Conservation (phyloP, 2,329 filamentous ascomycete genomes). For the Ascochyta pisi region DNA sequence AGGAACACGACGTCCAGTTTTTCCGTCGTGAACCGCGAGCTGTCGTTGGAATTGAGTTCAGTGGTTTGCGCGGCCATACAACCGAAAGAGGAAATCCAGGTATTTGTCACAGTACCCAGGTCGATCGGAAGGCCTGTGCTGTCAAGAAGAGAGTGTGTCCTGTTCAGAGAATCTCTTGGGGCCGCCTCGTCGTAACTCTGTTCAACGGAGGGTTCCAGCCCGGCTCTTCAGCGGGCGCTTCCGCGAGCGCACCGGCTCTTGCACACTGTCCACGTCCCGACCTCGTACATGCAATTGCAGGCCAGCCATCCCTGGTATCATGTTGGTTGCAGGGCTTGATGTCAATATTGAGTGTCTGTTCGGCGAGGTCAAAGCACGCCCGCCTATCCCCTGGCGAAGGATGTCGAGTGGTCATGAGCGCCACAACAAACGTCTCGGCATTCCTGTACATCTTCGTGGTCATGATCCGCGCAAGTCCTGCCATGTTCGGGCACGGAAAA, state of each 20-base stretch:
- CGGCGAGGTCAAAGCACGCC: constrained; percentile 37
- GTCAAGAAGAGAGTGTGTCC: constrained; percentile 5
- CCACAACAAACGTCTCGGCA: constrained; percentile 30
- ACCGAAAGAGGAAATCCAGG: constrained; percentile 2
- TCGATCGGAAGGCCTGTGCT: constrained; percentile 8
- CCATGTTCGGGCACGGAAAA: constrained; percentile 13
- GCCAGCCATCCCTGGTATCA: constrained; percentile 15
- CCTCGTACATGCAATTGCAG: constrained; percentile 12
- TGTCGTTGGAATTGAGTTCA: constrained; percentile 25
- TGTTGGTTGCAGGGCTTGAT: constrained; percentile 20
- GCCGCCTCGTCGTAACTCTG: constrained; percentile 13
- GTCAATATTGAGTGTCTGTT: constrained; percentile 30
- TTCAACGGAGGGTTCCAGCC: constrained; percentile 18
- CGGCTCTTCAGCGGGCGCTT: constrained; percentile 26
- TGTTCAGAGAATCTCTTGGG: constrained; percentile 2
- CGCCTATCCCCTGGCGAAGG: constrained; percentile 26
- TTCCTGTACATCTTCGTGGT: constrained; percentile 14
- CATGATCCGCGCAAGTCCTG: constrained; percentile 11
- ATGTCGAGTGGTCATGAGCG: constrained; percentile 26
- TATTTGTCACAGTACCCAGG: constrained; percentile 25
- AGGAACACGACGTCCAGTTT: background rate
- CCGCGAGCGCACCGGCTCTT: constrained; percentile 13
- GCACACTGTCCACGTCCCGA: constrained; percentile 11
- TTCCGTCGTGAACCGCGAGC: background rate
- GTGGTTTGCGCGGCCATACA: constrained; percentile 19